Base-by-base conservation (phyloP, 345 rosid genomes). In the Aquilaria sinensis region DNA sequence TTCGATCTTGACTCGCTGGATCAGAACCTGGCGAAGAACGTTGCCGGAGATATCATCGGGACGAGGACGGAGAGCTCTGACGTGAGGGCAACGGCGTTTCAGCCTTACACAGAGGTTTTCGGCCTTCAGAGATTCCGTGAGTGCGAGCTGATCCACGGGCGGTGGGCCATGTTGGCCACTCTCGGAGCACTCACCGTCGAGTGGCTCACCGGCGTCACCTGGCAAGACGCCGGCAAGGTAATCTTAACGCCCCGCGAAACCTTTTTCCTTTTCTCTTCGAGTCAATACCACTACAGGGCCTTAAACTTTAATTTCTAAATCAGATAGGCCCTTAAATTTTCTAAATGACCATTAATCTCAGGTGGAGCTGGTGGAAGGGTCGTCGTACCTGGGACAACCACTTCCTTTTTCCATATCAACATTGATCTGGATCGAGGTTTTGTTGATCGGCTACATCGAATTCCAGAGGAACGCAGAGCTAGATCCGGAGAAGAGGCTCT, bases 331-430 rank as follows among this genome's bases (percentile, higher is more conserved):
- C 31, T 43, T 41, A 0, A 15, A 9, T 32, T 34, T 6, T 0
- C 37, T 31, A 12, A 6, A 12, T 43, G 13, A 57, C 31, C 47
- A 57, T 57, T 46, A 12, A 2, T 53, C 60, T 66, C 77, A 92
- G 98, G 96, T 89, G 56, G 98, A 92, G 79, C 80, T 89, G 2
- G 82, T 89, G 1, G 98, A 92, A 70, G 96, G 98, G 2, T 89
- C 98, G 32, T 85, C 96, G 1, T 92, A 92, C 83, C 85, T 92
- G 0, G 98, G 96, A 2, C 96, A 89, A 54, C 96, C 96, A 50
- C 77, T 92, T 29, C 96, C 96, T 0, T 92, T 89, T 81, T 89
- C 96, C 12, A 84, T 92, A 2, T 72, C 96, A 3, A 77, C 96
- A 3, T 65, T 92, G 88, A 92, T 92, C 51, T 87, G 87, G 96